Base-by-base conservation (phyloP, 2,329 filamentous ascomycete species). In the Hypoxylon sp. region DNA sequence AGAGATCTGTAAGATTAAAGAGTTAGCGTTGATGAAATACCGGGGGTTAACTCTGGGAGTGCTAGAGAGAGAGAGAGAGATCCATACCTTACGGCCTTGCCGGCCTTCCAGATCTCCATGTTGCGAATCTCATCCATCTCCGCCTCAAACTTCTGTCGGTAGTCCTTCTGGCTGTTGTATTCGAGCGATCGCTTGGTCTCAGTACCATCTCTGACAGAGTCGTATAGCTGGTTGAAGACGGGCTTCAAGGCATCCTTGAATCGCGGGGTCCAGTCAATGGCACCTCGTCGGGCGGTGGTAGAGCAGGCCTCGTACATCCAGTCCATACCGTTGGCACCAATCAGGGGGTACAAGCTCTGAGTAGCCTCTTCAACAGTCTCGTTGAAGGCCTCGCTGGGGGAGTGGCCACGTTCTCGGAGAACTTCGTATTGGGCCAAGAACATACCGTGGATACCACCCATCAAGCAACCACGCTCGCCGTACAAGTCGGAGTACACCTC, bases 261-360 rank as follows among this genome's bases (percentile, higher is more conserved):
- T 80, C 88, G 88, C 82, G 91, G 90, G 80, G 91, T 95, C 96
- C 96, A 99, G 89, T 99, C 96, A 80, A 99, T 97, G 84, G 96
- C 96, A 83, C 96, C 96, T 80, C 96, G 94, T 79, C 96, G 93
- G 79, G 96, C 96, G 64, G 96, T 99, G 80, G 96, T 99, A 71
- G 95, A 98, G 92, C 96, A 99, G 74, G 96, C 96, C 81, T 95
- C 94, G 87, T 96, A 99, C 96, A 99, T 99, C 94, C 96, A 99
- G 88, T 99, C 96, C 96, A 99, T 98, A 79, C 96, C 96, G 85
- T 98, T 92, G 84, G 88, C 89, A 79, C 95, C 96, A 78, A 99
- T 99, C 79, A 99, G 88, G 71, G 96, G 96, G 89, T 99, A 99
- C 79, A 99, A 87, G 74, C 89, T 93, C 89, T 99, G 96, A 56